Percentiles rank a stretch among this genome's conserved stretches.
Conservation (phyloP, 208 protist species). For the Trypanosoma avium region DNA sequence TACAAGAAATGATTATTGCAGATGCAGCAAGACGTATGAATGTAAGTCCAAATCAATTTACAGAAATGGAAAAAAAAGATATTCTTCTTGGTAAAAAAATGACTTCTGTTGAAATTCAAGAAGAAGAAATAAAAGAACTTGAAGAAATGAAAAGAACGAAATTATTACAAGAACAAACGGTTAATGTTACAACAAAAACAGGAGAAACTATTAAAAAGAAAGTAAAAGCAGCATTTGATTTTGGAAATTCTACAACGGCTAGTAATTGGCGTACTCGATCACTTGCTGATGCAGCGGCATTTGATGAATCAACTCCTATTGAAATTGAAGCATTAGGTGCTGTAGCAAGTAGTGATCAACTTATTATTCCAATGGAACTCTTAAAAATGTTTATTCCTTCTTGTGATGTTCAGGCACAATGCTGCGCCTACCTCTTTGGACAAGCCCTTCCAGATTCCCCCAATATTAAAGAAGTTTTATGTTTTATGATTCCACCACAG, state of each 20-base stretch:
- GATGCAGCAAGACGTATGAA: slow-evolving; percentile 99
- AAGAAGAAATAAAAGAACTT: slow-evolving; percentile 99
- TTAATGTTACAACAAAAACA: slow-evolving; percentile 51
- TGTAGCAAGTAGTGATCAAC: slow-evolving; percentile 76
- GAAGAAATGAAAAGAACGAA: slow-evolving; percentile 94
- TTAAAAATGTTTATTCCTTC: slow-evolving; percentile 73
- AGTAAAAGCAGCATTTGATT: slow-evolving; percentile 85
- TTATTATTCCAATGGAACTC: slow-evolving; percentile 77
- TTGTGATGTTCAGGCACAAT: slow-evolving; percentile 86
- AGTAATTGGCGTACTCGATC: slow-evolving; percentile 85
- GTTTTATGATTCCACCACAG: slow-evolving; percentile 86
- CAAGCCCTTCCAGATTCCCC: slow-evolving; percentile 80
- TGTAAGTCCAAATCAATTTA: slow-evolving; percentile 99
- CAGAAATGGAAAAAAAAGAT: slow-evolving; percentile 99
- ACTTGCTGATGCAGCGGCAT: slow-evolving; percentile 71
- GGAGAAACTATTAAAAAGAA: slow-evolving; percentile 80
- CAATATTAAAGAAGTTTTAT: slow-evolving; percentile 87
- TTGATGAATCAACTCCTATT: slow-evolving; percentile 65
- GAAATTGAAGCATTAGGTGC: slow-evolving; percentile 58
- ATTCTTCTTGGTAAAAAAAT: slow-evolving; percentile 99
- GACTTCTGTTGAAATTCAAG: slow-evolving; percentile 96
- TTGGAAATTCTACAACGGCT: slow-evolving; percentile 62
- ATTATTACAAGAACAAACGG: slow-evolving; percentile 60
- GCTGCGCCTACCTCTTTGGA: slow-evolving; percentile 83
- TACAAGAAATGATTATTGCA: slow-evolving; percentile 99